A percentile compares a stretch with the other conserved stretches of the same genome.
These are phyloP conservation scores for Ligustrum vulgare DNA, from an alignment of 257 asterid genomes.

Conservation along the genomic window DNA sequence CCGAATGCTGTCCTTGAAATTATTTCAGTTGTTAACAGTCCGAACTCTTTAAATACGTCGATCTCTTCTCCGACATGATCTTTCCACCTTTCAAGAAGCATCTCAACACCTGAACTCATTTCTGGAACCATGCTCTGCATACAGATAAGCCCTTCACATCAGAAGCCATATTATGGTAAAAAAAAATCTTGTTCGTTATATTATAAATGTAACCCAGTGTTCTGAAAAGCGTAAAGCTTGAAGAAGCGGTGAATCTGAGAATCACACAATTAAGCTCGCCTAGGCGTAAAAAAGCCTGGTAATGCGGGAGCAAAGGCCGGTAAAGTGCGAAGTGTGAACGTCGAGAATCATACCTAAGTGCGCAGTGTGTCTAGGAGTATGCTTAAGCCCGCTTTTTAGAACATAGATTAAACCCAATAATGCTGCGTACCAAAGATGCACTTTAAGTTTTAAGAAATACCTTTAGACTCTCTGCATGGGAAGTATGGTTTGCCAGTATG, in stretches of 20 bases:
- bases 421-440: neutral
- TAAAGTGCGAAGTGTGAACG: too few relatives aligned
- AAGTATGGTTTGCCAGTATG: constrained; percentile 53
- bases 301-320: too few relatives aligned
- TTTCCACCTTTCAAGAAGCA: constrained; percentile 43
- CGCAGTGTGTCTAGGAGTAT: too few relatives aligned
- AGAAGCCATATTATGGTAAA: neutral
- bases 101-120: constrained; percentile 39
- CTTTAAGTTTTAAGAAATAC: constrained; percentile 11
- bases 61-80: constrained; percentile 37
- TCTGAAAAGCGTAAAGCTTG: too few relatives aligned
- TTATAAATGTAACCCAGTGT: neutral
- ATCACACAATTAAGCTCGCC: too few relatives aligned
- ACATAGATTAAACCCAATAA: neutral
- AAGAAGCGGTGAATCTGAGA: too few relatives aligned
- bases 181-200: neutral
- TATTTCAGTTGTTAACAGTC: constrained; percentile 47
- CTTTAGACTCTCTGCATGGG: constrained; percentile 49
- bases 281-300: too few relatives aligned
- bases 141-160: neutral
- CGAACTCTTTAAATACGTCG: constrained; percentile 47
- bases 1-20: constrained; percentile 61
- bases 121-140: constrained; percentile 47
- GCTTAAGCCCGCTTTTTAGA: too few relatives aligned
- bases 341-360: too few relatives aligned